Percentiles rank a stretch among this genome's conserved stretches.
Conservation (phyloP, 768 basidiomycete genomes). For the Psilocybe cubensis region DNA sequence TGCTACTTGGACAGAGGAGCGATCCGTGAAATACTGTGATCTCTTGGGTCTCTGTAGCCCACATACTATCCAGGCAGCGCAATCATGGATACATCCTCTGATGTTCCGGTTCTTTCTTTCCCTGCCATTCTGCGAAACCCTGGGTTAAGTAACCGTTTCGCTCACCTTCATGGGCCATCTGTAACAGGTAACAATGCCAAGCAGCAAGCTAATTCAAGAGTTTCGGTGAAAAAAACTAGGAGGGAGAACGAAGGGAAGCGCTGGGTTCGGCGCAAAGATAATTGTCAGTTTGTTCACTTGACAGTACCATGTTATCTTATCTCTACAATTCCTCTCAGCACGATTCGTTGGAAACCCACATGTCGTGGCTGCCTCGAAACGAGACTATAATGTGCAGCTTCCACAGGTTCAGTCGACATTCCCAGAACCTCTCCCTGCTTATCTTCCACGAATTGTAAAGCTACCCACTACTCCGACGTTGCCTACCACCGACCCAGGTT, state of each 20-base stretch:
- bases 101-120: slow-evolving; percentile 61
- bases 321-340: slow-evolving; percentile 49
- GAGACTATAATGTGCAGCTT: slow-evolving; percentile 52
- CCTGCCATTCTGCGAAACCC: slow-evolving; percentile 70
- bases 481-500: slow-evolving; percentile 47
- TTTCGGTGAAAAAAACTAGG: slow-evolving; percentile 41
- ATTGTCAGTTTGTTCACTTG: slow-evolving; percentile 50
- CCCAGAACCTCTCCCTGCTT: slow-evolving; percentile 74
- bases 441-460: slow-evolving; percentile 62
- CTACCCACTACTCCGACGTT: slow-evolving; percentile 47
- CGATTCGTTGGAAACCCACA: slow-evolving; percentile 76
- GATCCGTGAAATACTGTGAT: too few species aligned
- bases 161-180: slow-evolving; percentile 45
- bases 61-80: too few species aligned
- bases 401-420: slow-evolving; percentile 62
- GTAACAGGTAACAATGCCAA: slow-evolving; percentile 15
- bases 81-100: slow-evolving; percentile 6
- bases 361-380: slow-evolving; percentile 61
- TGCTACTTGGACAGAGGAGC: too few species aligned
- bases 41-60: too few species aligned
- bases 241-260: slow-evolving; percentile 77
- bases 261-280: slow-evolving; percentile 76
- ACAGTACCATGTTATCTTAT: slow-evolving; percentile 6
- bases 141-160: slow-evolving; percentile 53
- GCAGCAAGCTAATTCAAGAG: slow-evolving; percentile 17